Base-by-base conservation (phyloP, 129 eudicot species). In the Mikania micrantha region DNA sequence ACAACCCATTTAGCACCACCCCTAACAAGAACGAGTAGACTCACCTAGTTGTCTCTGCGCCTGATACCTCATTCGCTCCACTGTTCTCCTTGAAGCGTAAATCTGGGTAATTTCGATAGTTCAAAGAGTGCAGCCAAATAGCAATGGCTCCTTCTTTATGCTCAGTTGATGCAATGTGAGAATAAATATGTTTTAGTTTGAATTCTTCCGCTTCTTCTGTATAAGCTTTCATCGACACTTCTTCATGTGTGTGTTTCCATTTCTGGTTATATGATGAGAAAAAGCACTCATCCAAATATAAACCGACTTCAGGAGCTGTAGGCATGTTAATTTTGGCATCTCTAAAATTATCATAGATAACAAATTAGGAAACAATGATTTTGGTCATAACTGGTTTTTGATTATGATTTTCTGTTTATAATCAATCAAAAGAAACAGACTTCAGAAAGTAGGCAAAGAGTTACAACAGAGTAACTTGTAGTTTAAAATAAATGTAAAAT, bases 261-360 rank as follows among this genome's bases (percentile, higher is more conserved):
- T 80, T 93, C 60, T 83, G 68, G 74, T 93, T 93, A 64, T 88
- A 93, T 1, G 98, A 93, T 25, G 87, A 73, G 74, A 93, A 93
- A 74, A 93, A 86, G 21, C 98, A 93, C 63, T 93, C 96, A 20
- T 93, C 98, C 74, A 93, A 66, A 70, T 84, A 88, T 48, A 93
- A 79, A 12, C 98, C 98, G 8, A 93, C 98, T 79, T 93, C 96
- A 35, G 98, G 98, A 47, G 98, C 96, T 45, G 92, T 88, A 15
- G 98, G 98, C 75, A 93, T 92, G 21, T 70, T 88, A 34, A 93
- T 79, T 47, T 74, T 78, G 9, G 80, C 74, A 64, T 86, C 84
- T 92, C 98, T 93, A 80, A n/a, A 16, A 36, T 21, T 72, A 40
- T 62, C 57, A 31, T 24, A 9, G 11, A 63, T 9, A 62, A 40